These are phyloP conservation scores for Fusarium equiseti DNA, from an alignment of 2,329 filamentous ascomycete genomes.

Conservation along the genomic window DNA sequence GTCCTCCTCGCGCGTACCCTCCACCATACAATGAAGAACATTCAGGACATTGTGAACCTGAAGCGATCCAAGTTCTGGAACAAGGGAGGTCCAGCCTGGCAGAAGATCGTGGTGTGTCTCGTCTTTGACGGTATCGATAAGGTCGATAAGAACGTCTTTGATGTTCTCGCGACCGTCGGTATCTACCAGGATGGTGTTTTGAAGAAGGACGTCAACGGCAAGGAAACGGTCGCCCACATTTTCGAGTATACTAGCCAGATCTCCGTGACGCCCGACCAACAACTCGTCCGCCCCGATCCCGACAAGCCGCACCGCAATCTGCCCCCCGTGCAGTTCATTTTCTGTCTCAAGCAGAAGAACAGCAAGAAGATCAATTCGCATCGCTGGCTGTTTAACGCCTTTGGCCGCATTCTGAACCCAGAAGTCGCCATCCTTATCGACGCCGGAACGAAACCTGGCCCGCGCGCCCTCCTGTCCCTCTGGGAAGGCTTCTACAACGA, in stretches of 20 bases:
- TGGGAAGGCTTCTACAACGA: conserved; percentile 46
- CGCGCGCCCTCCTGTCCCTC: conserved; percentile 38
- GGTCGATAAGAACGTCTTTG: conserved; percentile 46
- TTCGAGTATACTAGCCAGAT: conserved; percentile 47
- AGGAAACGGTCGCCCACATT: conserved; percentile 45
- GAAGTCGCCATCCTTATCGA: conserved; percentile 45
- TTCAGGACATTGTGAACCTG: conserved; percentile 44
- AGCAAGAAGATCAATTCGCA: conserved; percentile 48
- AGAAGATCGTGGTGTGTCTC: conserved; percentile 45
- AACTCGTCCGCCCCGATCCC: conserved; percentile 41
- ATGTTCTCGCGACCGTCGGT: conserved; percentile 43
- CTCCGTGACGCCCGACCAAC: conserved; percentile 45
- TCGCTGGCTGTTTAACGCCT: conserved; percentile 46
- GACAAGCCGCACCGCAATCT: conserved; percentile 39
- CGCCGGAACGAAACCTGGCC: conserved; percentile 44
- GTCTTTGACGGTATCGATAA: conserved; percentile 45
- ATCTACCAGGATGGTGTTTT: conserved; percentile 46
- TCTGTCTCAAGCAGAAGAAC: conserved; percentile 47
- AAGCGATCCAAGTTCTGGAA: conserved; percentile 46
- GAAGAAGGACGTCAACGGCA: conserved; percentile 46
- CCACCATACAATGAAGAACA: conserved; percentile 44
- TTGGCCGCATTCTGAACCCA: conserved; percentile 44
- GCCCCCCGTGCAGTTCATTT: conserved; percentile 44
- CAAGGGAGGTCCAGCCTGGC: conserved; percentile 44
- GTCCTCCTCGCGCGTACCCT: conserved; percentile 44